Evolutionary conservation across 768 basidiomycete species (phyloP), one percentile per base, ranked within the genome.

Genomic region (Boletus edulis): DNA sequence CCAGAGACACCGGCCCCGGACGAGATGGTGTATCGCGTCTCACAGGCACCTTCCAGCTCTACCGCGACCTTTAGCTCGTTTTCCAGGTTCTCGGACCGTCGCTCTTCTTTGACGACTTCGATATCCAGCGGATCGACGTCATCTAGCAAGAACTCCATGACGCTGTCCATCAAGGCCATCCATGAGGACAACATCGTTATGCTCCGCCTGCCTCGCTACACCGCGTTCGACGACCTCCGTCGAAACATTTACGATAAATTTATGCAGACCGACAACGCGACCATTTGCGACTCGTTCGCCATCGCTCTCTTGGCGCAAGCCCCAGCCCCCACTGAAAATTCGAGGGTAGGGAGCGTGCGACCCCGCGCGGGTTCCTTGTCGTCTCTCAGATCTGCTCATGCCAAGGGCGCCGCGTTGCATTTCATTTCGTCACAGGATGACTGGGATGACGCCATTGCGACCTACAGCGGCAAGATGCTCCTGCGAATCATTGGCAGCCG

Each of bases 161-260:
- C 67, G 24, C 61, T 88, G 45, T 73, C 78, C 2, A 78, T 90
- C 73, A 91, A 91, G 72, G 89, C 82, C 5, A 78, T 78, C 42
- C 80, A 81, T 59, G 78, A 82, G 60, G 78, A 83, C 57, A 73
- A 78, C 27, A 85, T 87, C 57, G 76, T 91, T 62, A 71, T 87
- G 56, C 76, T 91, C 48, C 83, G 85, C 42, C 69, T 79, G 9
- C 69, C 80, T 13, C 76, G 76, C 57, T 70, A 75, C 40, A 73
- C 75, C 54, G 42, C 77, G n/a, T 78, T 84, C 52, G 61, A 68
- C 17, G 82, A 83, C 43, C 62, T 90, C 15, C 84, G 84, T 55
- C 72, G 72, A 49, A 78, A 80, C 46, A 72, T 91, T 24, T 79
- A 80, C 57, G 81, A 85, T 51, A 89, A 89, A 62, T 85, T 91